A percentile compares a stretch with the other conserved stretches of the same genome.
Conservation (phyloP, 768 basidiomycete genomes). For the Tulasnella sp. region DNA sequence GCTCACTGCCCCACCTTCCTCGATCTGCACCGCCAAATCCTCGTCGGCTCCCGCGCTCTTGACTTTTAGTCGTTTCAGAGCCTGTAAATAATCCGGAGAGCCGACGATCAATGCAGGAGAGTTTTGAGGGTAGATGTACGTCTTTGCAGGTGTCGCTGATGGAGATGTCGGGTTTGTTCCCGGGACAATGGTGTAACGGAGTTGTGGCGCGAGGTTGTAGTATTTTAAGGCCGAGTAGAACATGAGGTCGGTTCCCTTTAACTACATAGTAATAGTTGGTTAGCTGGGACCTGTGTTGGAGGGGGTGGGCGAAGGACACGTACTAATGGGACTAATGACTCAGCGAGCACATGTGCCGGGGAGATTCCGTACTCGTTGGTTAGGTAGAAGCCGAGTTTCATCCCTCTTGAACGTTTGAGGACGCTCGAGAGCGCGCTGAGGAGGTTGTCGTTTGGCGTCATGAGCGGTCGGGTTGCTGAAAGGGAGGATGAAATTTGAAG, state of each 20-base stretch:
- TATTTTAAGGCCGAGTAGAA: slow-evolving; percentile 67
- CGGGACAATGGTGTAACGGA: slow-evolving; percentile 74
- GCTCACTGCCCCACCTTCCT: slow-evolving; percentile 12
- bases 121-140: slow-evolving; percentile 65
- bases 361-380: slow-evolving; percentile 57
- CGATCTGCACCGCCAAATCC: slow-evolving; percentile 13
- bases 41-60: slow-evolving; percentile 13
- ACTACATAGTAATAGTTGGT: slow-evolving; percentile 29
- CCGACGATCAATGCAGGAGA: slow-evolving; percentile 4
- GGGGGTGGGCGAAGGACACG: slow-evolving; percentile 23
- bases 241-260: slow-evolving; percentile 66
- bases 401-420: slow-evolving; percentile 58
- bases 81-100: slow-evolving; percentile 2
- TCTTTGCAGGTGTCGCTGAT: too few relatives aligned
- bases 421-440: slow-evolving; percentile 61
- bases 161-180: too few relatives aligned
- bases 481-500: too few relatives aligned
- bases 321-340: slow-evolving; percentile 59
- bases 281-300: not conserved
- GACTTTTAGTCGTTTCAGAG: not conserved
- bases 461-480: slow-evolving; percentile 46
- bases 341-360: slow-evolving; percentile 58
- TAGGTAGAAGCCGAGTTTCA: slow-evolving; percentile 61
- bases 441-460: slow-evolving; percentile 62
- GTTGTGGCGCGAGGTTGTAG: slow-evolving; percentile 60